A percentile compares a stretch with the other conserved stretches of the same genome.
These are phyloP conservation scores for Stereum hirsutum DNA, from an alignment of 1,284 basidiomycete species.

Conservation along the genomic window DNA sequence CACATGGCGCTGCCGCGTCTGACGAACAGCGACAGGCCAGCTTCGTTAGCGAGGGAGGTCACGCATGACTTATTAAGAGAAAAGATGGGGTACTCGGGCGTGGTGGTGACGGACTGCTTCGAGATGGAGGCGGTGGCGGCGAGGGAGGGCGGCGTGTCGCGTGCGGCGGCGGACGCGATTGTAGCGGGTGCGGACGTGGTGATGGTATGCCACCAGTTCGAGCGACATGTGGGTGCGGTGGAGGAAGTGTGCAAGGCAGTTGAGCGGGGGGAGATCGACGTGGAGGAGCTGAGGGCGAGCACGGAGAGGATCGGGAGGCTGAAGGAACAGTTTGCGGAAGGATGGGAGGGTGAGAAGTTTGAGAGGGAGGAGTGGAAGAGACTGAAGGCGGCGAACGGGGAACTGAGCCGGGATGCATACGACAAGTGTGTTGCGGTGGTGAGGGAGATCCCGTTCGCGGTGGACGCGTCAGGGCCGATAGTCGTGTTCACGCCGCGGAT, in stretches of 20 bases:
- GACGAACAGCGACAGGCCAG: conserved; percentile 41
- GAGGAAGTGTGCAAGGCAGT: conserved; percentile 41
- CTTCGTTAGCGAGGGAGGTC: conserved; percentile 43
- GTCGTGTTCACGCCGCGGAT: conserved; percentile 46
- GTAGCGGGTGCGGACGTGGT: conserved; percentile 57
- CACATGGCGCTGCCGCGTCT: conserved; percentile 60
- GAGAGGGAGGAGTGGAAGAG: conserved; percentile 22
- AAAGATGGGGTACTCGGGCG: conserved; percentile 39
- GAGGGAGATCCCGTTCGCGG: conserved; percentile 23
- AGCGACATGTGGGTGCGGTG: conserved; percentile 42
- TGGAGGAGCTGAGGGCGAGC: conserved; percentile 30
- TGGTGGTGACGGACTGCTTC: conserved; percentile 59
- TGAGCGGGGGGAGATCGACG: conserved; percentile 27
- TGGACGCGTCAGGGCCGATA: conserved; percentile 26
- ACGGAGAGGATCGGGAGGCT: conserved; percentile 34
- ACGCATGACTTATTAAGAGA: conserved; percentile 43
- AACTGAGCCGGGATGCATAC: conserved; percentile 40
- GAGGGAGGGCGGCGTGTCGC: conserved; percentile 36
- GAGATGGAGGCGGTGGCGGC: conserved; percentile 63
- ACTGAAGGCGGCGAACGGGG: conserved; percentile 28
- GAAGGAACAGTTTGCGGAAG: conserved; percentile 40
- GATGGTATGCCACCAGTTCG: conserved; percentile 61
- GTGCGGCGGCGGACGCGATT: conserved; percentile 44
- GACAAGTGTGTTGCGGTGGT: conserved; percentile 35
- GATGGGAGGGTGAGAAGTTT: conserved; percentile 26